phyloP scores from a whole-genome alignment of 129 eudicot species.

The Ambrosia trifida region DNA sequence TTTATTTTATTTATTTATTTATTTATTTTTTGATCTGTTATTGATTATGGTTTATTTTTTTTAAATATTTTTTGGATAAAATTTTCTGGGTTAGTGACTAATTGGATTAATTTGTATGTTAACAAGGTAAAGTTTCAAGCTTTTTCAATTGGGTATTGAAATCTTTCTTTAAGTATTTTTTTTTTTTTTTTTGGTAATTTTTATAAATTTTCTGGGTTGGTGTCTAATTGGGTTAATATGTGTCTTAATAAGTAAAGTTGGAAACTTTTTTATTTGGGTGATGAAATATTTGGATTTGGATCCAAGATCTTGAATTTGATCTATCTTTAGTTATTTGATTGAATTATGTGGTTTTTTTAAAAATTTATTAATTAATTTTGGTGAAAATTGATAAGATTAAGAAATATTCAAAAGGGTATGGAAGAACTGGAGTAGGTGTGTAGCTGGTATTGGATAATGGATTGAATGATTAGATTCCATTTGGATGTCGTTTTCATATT shows the following conservation, averaged over 20 bases:
- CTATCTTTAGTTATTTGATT: background rate
- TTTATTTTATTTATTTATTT: constrained; percentile 3
- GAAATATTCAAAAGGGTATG: constrained; percentile 18
- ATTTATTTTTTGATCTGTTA: background rate
- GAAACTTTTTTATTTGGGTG: constrained; percentile 21
- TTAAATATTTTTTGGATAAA: background rate
- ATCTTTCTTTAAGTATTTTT: too few species aligned
- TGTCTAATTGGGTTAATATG: constrained; percentile 1
- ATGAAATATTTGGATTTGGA: constrained; percentile 7
- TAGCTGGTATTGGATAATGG: constrained; percentile 21
- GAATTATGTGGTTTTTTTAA: background rate
- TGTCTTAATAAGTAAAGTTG: constrained; percentile 17
- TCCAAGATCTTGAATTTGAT: constrained; percentile 22
- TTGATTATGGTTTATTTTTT: background rate
- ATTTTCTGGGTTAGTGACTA: constrained; percentile 6
- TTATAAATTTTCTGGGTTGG: background rate
- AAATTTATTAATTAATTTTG: background rate
- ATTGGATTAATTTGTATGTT: constrained; percentile 5
- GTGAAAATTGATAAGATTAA: constrained; percentile 2
- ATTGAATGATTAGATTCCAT: constrained; percentile 26
- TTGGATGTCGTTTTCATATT: constrained; percentile 30
- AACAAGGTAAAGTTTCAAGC: constrained; percentile 15
- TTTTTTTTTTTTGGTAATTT: background rate
- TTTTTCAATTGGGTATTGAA: constrained; percentile 18
- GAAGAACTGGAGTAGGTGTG: constrained; percentile 26